These are phyloP conservation scores for Alternaria burnsii DNA, from an alignment of 2,329 filamentous ascomycete genomes.

Conservation along the genomic window DNA sequence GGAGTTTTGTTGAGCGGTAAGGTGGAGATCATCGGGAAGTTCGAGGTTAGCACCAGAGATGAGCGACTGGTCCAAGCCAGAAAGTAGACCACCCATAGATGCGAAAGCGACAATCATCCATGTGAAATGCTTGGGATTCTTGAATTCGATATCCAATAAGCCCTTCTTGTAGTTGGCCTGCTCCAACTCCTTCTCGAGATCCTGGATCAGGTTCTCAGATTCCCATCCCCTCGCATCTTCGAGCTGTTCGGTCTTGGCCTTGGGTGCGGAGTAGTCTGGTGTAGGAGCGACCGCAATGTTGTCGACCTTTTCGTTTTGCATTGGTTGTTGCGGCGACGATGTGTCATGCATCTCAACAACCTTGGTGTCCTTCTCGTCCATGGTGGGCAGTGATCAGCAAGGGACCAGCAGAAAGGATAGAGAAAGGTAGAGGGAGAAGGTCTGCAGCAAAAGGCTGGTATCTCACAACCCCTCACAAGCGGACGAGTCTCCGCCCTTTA, in stretches of 20 bases:
- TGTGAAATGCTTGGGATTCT: conserved; percentile 71
- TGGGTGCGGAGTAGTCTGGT: conserved; percentile 35
- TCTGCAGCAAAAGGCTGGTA: conserved; percentile 15
- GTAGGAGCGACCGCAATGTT: conserved; percentile 34
- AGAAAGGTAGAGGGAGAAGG: conserved; percentile 10
- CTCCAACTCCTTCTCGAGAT: conserved; percentile 52
- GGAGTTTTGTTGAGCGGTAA: conserved; percentile 66
- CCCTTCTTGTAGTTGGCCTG: conserved; percentile 50
- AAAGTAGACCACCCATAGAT: conserved; percentile 77
- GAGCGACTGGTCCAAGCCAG: conserved; percentile 75
- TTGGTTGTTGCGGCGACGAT: conserved; percentile 17
- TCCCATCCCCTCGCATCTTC: conserved; percentile 52
- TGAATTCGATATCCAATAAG: conserved; percentile 65
- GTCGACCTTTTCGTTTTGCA: conserved; percentile 25
- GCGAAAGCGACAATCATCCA: conserved; percentile 74
- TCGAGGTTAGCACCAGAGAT: conserved; percentile 76
- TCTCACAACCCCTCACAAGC: conserved; percentile 12
- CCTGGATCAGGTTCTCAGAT: conserved; percentile 55
- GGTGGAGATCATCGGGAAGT: conserved; percentile 66
- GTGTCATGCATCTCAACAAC: conserved; percentile 16
- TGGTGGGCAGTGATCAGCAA: conserved; percentile 28
- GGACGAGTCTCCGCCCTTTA: conserved; percentile 33
- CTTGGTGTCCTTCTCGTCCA: conserved; percentile 40
- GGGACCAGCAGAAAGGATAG: conserved; percentile 4
- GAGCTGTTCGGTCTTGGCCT: conserved; percentile 44